These are phyloP conservation scores for Porcisia deanei DNA, from an alignment of 208 protist genomes.

Conservation along the genomic window DNA sequence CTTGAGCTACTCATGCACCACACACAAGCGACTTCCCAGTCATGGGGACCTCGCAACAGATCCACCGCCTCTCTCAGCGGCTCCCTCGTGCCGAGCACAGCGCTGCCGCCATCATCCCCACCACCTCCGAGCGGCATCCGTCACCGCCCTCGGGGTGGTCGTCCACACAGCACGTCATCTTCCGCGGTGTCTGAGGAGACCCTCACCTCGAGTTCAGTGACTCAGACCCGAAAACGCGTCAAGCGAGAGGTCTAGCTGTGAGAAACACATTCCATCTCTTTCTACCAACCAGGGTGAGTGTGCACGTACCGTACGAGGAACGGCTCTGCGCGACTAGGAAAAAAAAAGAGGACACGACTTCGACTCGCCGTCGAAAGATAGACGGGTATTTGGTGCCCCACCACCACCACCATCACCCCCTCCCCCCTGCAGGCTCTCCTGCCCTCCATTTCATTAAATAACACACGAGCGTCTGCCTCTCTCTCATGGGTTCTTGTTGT, in stretches of 20 bases:
- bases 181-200: background rate
- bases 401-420: no score
- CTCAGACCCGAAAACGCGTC: background rate
- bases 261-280: background rate
- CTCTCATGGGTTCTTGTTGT: no score
- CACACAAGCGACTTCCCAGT: conserved; percentile 18
- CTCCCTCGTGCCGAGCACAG: background rate
- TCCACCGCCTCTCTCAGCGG: background rate
- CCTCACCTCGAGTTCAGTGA: background rate
- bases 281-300: background rate
- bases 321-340: background rate
- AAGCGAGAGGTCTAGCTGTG: background rate
- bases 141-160: background rate
- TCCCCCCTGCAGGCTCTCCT: no score
- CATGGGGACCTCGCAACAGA: conserved; percentile 4
- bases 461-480: no score
- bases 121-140: conserved; percentile 17
- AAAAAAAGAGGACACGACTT: background rate
- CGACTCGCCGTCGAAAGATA: background rate
- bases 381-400: no score
- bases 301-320: no score
- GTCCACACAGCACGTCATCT: background rate
- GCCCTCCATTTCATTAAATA: no score
- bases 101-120: background rate
- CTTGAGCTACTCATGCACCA: conserved; percentile 34